Evolutionary conservation across 164 flowering plant species (phyloP).

Genomic region (Stephania japonica): DNA sequence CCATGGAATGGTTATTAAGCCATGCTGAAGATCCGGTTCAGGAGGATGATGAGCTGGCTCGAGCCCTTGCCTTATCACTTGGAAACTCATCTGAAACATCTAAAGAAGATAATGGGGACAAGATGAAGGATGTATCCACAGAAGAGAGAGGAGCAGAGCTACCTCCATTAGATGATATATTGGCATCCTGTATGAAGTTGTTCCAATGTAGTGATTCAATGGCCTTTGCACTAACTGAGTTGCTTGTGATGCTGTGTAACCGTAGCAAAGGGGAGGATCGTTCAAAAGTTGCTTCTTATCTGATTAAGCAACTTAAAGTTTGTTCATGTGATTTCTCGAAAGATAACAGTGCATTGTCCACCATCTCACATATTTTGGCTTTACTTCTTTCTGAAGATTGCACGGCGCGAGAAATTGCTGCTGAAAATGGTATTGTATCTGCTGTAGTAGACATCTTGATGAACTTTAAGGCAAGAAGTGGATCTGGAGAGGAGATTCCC

Average conservation of each 20-base stretch:
- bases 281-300: slow-evolving; percentile 54
- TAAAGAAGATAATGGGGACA: slow-evolving; percentile 57
- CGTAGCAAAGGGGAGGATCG: slow-evolving; percentile 87
- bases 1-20: slow-evolving; percentile 92
- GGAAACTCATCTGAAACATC: slow-evolving; percentile 70
- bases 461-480: slow-evolving; percentile 41
- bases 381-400: slow-evolving; percentile 79
- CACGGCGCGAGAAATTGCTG: slow-evolving; percentile 62
- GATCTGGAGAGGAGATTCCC: slow-evolving; percentile 36
- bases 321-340: slow-evolving; percentile 50
- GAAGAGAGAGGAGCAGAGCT: slow-evolving; percentile 50
- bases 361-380: slow-evolving; percentile 65
- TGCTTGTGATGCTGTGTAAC: slow-evolving; percentile 74
- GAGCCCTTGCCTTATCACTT: slow-evolving; percentile 85
- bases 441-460: slow-evolving; percentile 50
- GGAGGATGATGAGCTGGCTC: slow-evolving; percentile 95
- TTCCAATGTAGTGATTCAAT: slow-evolving; percentile 65
- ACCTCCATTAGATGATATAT: slow-evolving; percentile 84
- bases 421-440: slow-evolving; percentile 55
- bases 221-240: slow-evolving; percentile 72
- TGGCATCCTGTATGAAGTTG: slow-evolving; percentile 60
- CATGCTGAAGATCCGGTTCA: slow-evolving; percentile 92
- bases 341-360: slow-evolving; percentile 49
- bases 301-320: slow-evolving; percentile 70
- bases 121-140: slow-evolving; percentile 35